phyloP scores from a whole-genome alignment of 1,284 basidiomycete species.

The Ceraceosorus bombacis region DNA sequence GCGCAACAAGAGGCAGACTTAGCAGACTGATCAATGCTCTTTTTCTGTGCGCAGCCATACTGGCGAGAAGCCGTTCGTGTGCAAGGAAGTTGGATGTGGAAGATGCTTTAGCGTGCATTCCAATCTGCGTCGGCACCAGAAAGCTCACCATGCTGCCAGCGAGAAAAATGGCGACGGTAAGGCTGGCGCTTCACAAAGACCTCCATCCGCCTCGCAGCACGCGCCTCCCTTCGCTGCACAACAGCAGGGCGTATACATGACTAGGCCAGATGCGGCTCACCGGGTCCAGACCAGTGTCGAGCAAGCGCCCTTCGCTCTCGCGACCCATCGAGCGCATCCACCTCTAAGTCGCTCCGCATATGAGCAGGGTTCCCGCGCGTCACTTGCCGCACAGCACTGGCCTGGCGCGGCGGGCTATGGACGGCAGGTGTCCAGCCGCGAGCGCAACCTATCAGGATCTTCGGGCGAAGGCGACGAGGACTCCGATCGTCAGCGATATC shows the following conservation, averaged over 20 bases:
- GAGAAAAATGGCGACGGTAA: not conserved
- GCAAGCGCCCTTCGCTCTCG: no score
- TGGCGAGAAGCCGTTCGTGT: constrained; percentile 44
- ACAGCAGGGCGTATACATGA: not conserved
- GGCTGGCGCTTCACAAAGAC: not conserved
- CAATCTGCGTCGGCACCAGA: constrained; percentile 44
- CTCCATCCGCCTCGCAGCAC: not conserved
- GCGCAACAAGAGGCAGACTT: no score
- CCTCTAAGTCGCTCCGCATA: not conserved
- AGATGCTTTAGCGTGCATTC: constrained; percentile 44
- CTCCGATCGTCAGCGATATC: not conserved
- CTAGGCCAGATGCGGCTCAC: no score
- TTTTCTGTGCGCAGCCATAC: constrained; percentile 24
- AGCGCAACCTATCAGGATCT: not conserved
- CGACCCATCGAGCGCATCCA: not conserved
- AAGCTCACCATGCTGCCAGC: constrained; percentile 19
- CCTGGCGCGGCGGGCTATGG: not conserved
- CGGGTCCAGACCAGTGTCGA: no score
- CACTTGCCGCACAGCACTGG: not conserved
- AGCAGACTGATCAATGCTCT: not conserved
- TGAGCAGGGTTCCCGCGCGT: not conserved
- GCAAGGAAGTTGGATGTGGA: constrained; percentile 40
- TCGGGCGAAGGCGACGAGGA: not conserved
- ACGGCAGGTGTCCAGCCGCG: not conserved
- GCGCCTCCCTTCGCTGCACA: not conserved